Evolutionary conservation across 2,329 filamentous ascomycete species (phyloP), one percentile per base, ranked within the genome.

Genomic region (Fusarium coffeatum): DNA sequence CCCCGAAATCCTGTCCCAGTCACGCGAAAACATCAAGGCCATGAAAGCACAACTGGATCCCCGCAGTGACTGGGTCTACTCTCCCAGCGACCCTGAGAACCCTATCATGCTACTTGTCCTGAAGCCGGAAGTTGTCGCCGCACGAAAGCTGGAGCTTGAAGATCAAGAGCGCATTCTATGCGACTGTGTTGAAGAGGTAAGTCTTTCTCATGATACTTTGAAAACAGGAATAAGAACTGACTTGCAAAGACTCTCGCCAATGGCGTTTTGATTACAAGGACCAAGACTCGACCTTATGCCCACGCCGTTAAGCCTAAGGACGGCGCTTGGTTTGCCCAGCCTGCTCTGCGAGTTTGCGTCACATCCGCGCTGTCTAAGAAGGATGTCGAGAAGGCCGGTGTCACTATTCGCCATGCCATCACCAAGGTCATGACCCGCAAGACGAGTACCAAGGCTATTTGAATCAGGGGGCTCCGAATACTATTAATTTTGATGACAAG

Each of bases 111-210:
- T 98, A 3, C 83, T 98, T 50, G 88, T 90, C 3, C 83, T 99
- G 58, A 98, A 97, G 83, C 87, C 90, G 0, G 93, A 98, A 60
- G 89, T 97, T 40, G 84, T 98, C 42, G 85, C 88, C 53, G 86
- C 89, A 2, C 89, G 92, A 76, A 88, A 88, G 46, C 82, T 97
- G 59, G 88, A 84, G 16, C 79, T 88, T 12, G 87, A 90, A 34
- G 95, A 98, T 68, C 93, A 98, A 81, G 93, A 97, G 76, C 87
- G 89, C 61, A 80, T 98, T 20, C 81, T 99, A 62, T 90, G 97
- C 76, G 96, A 99, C 74, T 91, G 93, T 70, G 93, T 97, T n/a
- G 97, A 99, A 65, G 96, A 99, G 91, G 94, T 97, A 86, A 75
- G 88, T 40, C n/a, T 16, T 40, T 30, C 25, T 11, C 23, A 15